Evolutionary conservation across 2,329 filamentous ascomycete species (phyloP), one percentile per base, ranked within the genome.

Genomic region (Coleophoma eucalyptorum): DNA sequence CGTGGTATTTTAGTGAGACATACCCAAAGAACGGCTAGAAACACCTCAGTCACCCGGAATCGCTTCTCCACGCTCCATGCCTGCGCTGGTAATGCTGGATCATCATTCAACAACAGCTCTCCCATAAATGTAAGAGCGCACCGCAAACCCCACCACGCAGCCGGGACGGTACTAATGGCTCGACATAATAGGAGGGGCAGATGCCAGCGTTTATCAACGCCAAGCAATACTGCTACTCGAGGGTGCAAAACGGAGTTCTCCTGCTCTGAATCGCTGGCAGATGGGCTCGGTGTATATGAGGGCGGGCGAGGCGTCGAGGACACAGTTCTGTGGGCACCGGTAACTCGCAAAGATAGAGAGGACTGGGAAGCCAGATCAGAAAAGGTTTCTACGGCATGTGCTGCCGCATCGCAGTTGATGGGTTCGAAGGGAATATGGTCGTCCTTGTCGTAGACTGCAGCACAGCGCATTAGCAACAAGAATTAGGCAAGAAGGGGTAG

Each of bases 161-260:
- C 84, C 15, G 89, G 88, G 19, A 79, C 76, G 48, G 88, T 83
- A 53, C 86, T 90, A 55, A 87, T 71, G 20, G 87, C 80, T n/a
- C 89, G 83, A 59, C 87, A 84, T 55, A 86, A 73, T 56, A 90
- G 82, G 49, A 93, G 77, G 51, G 86, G 84, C 40, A 87, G 75
- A 65, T 92, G 85, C 85, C 88, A 93, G 55, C 76, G 77, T 55
- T 77, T 76, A 49, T 86, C 83, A 15, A 94, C 81, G 47, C 89
- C 88, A 43, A 93, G 78, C 32, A 90, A 80, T 60, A 91, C 87
- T 55, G 89, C 89, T 50, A 93, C 83, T 50, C 88, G 87, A 12
- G 89, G 89, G 63, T 91, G 87, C 41, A 90, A 75, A 48, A 85
- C 72, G 15, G 79, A 62, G 26, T 53, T 47, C 31, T 55, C 57